phyloP scores from a whole-genome alignment of 345 rosid genomes.

The Jatropha curcas region DNA sequence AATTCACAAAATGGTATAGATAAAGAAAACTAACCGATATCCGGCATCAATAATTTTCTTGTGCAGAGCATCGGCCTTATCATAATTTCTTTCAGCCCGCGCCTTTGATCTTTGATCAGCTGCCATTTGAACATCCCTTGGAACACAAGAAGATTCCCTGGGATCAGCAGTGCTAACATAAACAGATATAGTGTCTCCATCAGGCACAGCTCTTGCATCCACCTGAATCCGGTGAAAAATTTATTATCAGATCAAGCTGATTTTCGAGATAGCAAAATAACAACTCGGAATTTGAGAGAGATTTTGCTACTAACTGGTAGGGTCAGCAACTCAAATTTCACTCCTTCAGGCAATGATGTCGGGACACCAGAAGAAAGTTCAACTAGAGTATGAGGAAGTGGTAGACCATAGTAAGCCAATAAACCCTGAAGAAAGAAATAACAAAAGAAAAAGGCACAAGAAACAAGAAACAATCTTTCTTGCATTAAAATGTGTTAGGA shows the following conservation, averaged over 20 bases:
- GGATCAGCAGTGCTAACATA: constrained; percentile 61
- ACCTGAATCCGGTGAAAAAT: constrained; percentile 51
- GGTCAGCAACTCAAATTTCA: constrained; percentile 57
- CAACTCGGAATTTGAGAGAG: neutral
- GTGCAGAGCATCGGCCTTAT: constrained; percentile 61
- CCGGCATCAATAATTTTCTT: constrained; percentile 58
- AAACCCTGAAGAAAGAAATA: constrained; percentile 52
- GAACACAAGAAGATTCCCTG: constrained; percentile 60
- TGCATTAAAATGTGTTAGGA: neutral
- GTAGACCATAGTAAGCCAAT: constrained; percentile 79
- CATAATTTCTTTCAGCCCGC: constrained; percentile 53
- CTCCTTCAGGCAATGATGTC: constrained; percentile 48
- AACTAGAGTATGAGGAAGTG: constrained; percentile 48
- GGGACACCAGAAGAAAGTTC: constrained; percentile 42
- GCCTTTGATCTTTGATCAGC: constrained; percentile 62
- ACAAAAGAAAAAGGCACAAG: too few relatives aligned
- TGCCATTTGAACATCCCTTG: constrained; percentile 55
- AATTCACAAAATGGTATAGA: neutral
- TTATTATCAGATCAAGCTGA: constrained; percentile 9
- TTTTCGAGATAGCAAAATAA: neutral
- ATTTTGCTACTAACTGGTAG: constrained; percentile 57
- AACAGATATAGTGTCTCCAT: constrained; percentile 78
- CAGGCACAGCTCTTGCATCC: constrained; percentile 67
- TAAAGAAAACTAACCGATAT: constrained; percentile 54
- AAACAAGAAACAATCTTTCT: neutral